Conservation (phyloP, 352 stramenopile species). For the Plasmopara viticola region DNA sequence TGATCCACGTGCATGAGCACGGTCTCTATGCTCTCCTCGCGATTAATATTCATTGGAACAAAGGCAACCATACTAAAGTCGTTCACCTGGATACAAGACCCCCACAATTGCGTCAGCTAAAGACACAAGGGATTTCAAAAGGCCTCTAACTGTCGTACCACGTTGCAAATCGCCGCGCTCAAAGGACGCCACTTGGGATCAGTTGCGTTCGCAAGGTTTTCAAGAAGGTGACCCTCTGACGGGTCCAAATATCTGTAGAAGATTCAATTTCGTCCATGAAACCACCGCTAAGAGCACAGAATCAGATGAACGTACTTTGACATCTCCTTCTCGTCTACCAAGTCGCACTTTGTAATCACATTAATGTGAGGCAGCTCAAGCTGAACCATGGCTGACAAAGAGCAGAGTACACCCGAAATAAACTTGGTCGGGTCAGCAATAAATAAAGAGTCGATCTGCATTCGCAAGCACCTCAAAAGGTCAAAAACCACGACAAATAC, state of each 20-base stretch:
- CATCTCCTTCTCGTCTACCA: slow-evolving; percentile 85
- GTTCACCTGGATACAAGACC: slow-evolving; percentile 54
- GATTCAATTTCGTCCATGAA: slow-evolving; percentile 6
- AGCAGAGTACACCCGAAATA: slow-evolving; percentile 95
- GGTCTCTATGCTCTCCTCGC: slow-evolving; percentile 96
- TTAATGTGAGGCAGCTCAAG: slow-evolving; percentile 96
- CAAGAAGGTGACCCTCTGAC: slow-evolving; percentile 75
- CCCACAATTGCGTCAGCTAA: background rate
- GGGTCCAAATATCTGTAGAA: slow-evolving; percentile 64
- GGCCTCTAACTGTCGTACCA: slow-evolving; percentile 37
- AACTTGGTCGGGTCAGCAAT: slow-evolving; percentile 96
- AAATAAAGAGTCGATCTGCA: slow-evolving; percentile 91
- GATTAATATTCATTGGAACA: slow-evolving; percentile 94
- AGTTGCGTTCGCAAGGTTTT: slow-evolving; percentile 74
- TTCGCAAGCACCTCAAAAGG: background rate
- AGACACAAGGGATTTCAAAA: background rate
- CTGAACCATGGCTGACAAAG: slow-evolving; percentile 96
- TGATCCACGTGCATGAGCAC: slow-evolving; percentile 94
- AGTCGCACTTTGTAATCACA: slow-evolving; percentile 89
- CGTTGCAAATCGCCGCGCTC: slow-evolving; percentile 79
- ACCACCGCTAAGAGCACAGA: background rate
- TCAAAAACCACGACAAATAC: background rate
- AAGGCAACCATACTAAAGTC: slow-evolving; percentile 98
- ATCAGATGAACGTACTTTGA: slow-evolving; percentile 50
- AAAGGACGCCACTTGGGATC: slow-evolving; percentile 80